Evolutionary conservation across 2,329 filamentous ascomycete genomes (phyloP).

Genomic region (Leptosphaerulina australis): DNA sequence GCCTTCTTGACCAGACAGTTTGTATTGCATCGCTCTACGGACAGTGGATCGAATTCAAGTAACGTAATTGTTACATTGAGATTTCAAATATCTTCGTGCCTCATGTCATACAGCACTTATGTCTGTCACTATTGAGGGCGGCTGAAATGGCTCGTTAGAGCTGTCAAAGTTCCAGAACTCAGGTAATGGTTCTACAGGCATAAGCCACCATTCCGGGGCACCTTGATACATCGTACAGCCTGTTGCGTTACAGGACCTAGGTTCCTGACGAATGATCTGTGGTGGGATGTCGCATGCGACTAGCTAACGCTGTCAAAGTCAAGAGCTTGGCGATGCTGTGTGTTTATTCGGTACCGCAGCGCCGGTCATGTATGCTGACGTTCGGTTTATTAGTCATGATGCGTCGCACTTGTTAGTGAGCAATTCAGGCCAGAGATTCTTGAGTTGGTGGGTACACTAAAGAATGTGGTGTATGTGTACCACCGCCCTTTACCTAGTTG

Average conservation of each 20-base stretch:
- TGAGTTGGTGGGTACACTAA: neutral
- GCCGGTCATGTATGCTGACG: neutral
- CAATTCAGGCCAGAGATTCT: neutral
- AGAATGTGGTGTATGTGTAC: neutral
- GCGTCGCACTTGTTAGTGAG: neutral
- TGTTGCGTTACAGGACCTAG: neutral
- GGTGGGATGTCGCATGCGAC: neutral
- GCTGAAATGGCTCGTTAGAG: neutral
- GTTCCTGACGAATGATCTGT: neutral
- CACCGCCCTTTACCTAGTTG: neutral
- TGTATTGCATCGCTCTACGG: neutral
- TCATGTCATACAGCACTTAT: neutral
- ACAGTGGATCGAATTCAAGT: too few species aligned
- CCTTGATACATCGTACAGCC: neutral
- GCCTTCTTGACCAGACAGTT: too few species aligned
- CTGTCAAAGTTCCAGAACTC: neutral
- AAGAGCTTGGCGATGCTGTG: neutral
- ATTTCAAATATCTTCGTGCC: neutral
- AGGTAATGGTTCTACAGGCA: neutral
- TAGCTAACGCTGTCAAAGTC: neutral
- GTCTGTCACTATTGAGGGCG: neutral
- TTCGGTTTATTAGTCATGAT: neutral
- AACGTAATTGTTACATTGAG: too few species aligned
- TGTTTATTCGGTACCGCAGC: neutral
- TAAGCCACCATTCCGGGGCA: neutral